Evolutionary conservation across 2,329 filamentous ascomycete genomes (phyloP), one percentile per base, ranked within the genome.

Genomic region (Colletotrichum neosansevieriae): DNA sequence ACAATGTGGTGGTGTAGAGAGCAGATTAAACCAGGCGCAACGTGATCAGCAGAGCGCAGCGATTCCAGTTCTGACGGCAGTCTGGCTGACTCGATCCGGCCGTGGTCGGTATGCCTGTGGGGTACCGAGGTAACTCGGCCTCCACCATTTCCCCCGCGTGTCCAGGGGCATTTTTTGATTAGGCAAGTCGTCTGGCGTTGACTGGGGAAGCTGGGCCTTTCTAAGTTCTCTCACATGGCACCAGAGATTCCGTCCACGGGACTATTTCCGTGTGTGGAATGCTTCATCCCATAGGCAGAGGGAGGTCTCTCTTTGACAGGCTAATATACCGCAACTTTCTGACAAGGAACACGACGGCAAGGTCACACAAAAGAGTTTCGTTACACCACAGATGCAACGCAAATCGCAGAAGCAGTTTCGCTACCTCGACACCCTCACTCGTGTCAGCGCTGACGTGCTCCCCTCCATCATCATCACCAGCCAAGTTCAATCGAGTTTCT

Each of bases 91-190:
- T 68, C 65, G 65, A 45, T 65, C 60, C 53, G 65, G 65, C 47
- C 51, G 32, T 58, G 40, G n/a, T 50, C 61, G 47, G 49, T 49
- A 36, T 6, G 47, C 53, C 42, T 49, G 61, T 44, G 60, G 54
- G 50, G 49, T 60, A 45, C 66, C 66, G 61, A 65, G 66, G 66
- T 66, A 69, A 69, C 66, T 69, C 66, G 66, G 66, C 61, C 66
- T 69, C 61, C 66, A 45, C 66, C 32, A 36, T 36, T 36, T 69
- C 66, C 66, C 66, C 66, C 66, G 66, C 66, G 66, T 64, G 56
- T 34, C 60, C 53, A 64, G 45, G 45, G 45, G 53, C 53, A 54
- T 63, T 63, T 67, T 36, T 56, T 4, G 59, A 63, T 63, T 67
- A 60, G 24, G 13, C 36, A 44, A 21, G 34, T 58, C 40, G 34